Conservation (phyloP, 352 stramenopile genomes). For the Globisporangium radiosum region DNA sequence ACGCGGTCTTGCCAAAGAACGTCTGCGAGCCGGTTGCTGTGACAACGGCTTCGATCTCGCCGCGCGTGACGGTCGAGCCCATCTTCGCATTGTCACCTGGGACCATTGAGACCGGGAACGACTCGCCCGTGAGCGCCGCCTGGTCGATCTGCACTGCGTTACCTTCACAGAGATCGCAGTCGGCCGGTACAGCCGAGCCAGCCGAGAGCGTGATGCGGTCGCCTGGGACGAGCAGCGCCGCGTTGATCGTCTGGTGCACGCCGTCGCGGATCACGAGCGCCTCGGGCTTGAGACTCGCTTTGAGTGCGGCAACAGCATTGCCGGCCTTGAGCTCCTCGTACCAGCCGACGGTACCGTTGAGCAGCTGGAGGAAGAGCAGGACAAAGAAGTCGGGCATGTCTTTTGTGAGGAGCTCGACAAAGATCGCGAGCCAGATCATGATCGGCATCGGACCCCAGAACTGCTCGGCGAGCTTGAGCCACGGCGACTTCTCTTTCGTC, state of each 20-base stretch:
- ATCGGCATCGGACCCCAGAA: slow-evolving; percentile 85
- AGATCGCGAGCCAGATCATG: slow-evolving; percentile 90
- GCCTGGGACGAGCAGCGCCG: slow-evolving; percentile 88
- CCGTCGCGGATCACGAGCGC: slow-evolving; percentile 86
- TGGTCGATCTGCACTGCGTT: slow-evolving; percentile 88
- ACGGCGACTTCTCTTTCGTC: slow-evolving; percentile 36
- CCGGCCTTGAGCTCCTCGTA: slow-evolving; percentile 79
- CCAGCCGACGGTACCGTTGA: slow-evolving; percentile 67
- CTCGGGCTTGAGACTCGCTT: slow-evolving; percentile 79
- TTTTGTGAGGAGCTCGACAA: slow-evolving; percentile 60
- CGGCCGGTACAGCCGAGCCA: slow-evolving; percentile 89
- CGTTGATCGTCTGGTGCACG: slow-evolving; percentile 84
- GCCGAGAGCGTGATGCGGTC: slow-evolving; percentile 89
- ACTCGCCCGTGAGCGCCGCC: slow-evolving; percentile 92
- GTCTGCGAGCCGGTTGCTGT: slow-evolving; percentile 85
- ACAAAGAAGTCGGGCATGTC: slow-evolving; percentile 59
- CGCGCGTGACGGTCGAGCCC: slow-evolving; percentile 76
- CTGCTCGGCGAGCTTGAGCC: slow-evolving; percentile 55
- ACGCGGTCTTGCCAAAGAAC: slow-evolving; percentile 89
- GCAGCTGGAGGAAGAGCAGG: slow-evolving; percentile 63
- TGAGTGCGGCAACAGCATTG: slow-evolving; percentile 83
- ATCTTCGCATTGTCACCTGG: slow-evolving; percentile 82
- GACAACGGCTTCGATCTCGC: slow-evolving; percentile 92
- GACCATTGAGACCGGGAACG: slow-evolving; percentile 88
- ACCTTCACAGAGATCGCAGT: slow-evolving; percentile 84